A percentile compares a stretch with the other conserved stretches of the same genome.
These are phyloP conservation scores for Botrytis galanthina DNA, from an alignment of 2,329 filamentous ascomycete species.

Conservation along the genomic window DNA sequence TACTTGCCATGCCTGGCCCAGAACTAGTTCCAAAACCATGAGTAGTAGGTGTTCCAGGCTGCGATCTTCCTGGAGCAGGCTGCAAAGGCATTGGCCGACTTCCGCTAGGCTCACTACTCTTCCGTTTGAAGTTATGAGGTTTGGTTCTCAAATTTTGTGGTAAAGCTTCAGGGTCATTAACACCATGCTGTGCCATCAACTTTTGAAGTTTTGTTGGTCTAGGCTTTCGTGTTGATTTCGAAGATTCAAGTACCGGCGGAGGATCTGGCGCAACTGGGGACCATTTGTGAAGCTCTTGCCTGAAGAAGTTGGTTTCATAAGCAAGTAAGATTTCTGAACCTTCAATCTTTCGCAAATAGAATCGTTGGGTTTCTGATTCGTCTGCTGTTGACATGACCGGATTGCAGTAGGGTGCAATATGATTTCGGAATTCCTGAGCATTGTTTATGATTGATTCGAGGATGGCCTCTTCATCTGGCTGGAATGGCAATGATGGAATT, in stretches of 20 bases:
- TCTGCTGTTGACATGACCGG: conserved; percentile 77
- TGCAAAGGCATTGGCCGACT: conserved; percentile 34
- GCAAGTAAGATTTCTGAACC: conserved; percentile 90
- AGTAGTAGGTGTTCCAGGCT: conserved; percentile 35
- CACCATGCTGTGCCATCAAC: conserved; percentile 82
- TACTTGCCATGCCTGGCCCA: conserved; percentile 26
- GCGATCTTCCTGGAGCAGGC: conserved; percentile 36
- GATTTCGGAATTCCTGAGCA: conserved; percentile 79
- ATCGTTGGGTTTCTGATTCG: conserved; percentile 85
- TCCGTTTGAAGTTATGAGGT: conserved; percentile 37
- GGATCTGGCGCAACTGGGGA: conserved; percentile 82
- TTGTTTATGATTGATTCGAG: conserved; percentile 83
- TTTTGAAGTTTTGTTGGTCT: conserved; percentile 96
- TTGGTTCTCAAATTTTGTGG: conserved; percentile 60
- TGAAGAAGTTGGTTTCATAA: conserved; percentile 96
- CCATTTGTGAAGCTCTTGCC: conserved; percentile 93
- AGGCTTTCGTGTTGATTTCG: conserved; percentile 89
- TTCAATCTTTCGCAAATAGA: conserved; percentile 95
- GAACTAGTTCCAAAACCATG: conserved; percentile 30
- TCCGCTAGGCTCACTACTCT: conserved; percentile 37
- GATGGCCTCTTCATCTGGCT: conserved; percentile 89
- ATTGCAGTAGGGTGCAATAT: conserved; percentile 77
- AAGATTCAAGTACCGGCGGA: conserved; percentile 82
- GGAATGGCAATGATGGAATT: conserved; percentile 78
- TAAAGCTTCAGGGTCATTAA: conserved; percentile 86